A percentile compares a stretch with the other conserved stretches of the same genome.
Evolutionary conservation across 2,329 filamentous ascomycete genomes (phyloP).

Genomic region (Penicillium italicum): DNA sequence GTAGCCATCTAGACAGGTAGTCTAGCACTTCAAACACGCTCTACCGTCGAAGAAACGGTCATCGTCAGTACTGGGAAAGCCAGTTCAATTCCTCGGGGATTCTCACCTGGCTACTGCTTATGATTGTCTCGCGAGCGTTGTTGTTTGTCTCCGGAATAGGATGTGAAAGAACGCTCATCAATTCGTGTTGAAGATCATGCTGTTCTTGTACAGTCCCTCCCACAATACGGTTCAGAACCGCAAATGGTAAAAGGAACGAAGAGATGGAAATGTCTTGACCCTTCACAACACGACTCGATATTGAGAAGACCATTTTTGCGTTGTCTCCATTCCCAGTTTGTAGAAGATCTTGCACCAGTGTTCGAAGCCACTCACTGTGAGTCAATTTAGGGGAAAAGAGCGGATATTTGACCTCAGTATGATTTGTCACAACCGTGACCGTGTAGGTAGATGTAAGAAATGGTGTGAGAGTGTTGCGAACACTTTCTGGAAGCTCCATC

Average conservation of each 20-base stretch:
- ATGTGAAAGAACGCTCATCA: constrained; percentile 69
- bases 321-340: constrained; percentile 71
- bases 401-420: constrained; percentile 64
- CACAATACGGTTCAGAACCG: constrained; percentile 77
- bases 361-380: constrained; percentile 78
- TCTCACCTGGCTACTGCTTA: constrained; percentile 79
- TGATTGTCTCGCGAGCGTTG: constrained; percentile 68
- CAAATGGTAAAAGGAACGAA: constrained; percentile 83
- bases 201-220: constrained; percentile 65
- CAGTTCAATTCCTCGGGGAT: not conserved
- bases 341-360: constrained; percentile 76
- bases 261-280: constrained; percentile 83
- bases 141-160: constrained; percentile 53
- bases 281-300: constrained; percentile 75
- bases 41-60: constrained; percentile 42
- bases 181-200: constrained; percentile 65
- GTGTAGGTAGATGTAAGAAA: constrained; percentile 82
- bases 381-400: constrained; percentile 66
- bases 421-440: constrained; percentile 58
- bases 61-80: constrained; percentile 7
- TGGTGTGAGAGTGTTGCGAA: constrained; percentile 78
- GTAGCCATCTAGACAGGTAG: constrained; percentile 86
- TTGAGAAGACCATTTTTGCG: constrained; percentile 72
- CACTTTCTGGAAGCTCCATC: constrained; percentile 70
- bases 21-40: constrained; percentile 87